Evolutionary conservation across 2,329 filamentous ascomycete species (phyloP).

Genomic region (Sporothrix luriei): DNA sequence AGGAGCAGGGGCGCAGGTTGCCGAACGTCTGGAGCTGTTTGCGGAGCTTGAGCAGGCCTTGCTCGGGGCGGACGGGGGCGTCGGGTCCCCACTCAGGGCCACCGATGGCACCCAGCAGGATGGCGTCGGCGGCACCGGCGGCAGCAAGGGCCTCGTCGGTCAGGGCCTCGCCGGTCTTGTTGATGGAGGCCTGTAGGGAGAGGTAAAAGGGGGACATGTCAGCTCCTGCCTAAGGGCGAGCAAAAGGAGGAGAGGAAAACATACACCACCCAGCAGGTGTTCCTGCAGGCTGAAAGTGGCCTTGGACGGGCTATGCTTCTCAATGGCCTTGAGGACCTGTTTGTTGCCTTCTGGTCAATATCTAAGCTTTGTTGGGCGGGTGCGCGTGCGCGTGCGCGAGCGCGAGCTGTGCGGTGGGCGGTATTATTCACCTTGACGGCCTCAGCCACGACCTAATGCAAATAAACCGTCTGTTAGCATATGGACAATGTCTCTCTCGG

Average conservation of each 20-base stretch:
- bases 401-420: not conserved
- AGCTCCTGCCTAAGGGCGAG: not conserved
- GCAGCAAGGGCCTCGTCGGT: constrained; percentile 81
- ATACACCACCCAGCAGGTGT: constrained; percentile 87
- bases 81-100: constrained; percentile 97
- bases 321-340: constrained; percentile 77
- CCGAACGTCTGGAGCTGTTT: constrained; percentile 94
- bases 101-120: constrained; percentile 90
- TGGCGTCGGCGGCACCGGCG: constrained; percentile 82
- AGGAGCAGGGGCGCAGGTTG: constrained; percentile 94
- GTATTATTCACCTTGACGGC: constrained; percentile 69
- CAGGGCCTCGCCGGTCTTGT: constrained; percentile 74
- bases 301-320: constrained; percentile 68
- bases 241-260: constrained; percentile 45
- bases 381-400: not conserved
- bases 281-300: constrained; percentile 86
- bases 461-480: constrained; percentile 24
- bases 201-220: not conserved
- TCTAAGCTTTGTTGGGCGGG: not conserved
- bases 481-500: not conserved
- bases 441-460: constrained; percentile 72
- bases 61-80: constrained; percentile 77
- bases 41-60: constrained; percentile 86
- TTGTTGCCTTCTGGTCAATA: constrained; percentile 14
- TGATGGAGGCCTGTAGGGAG: constrained; percentile 74